Conservation (phyloP, 805 yeast genomes). For the Candida vartiovaarae region DNA sequence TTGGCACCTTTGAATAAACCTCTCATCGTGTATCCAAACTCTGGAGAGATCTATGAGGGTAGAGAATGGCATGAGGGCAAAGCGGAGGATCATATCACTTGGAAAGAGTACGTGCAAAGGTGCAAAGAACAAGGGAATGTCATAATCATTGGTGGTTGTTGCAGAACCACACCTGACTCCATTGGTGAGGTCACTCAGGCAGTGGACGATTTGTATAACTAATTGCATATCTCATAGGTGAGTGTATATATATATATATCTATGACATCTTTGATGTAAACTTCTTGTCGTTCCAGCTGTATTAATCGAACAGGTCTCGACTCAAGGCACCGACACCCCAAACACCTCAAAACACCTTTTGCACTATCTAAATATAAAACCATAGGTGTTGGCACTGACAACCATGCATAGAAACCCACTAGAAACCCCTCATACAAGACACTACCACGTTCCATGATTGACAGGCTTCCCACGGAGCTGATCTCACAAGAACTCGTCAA, state of each 20-base stretch:
- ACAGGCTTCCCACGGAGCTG: slow-evolving; percentile 19
- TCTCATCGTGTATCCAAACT: slow-evolving; percentile 63
- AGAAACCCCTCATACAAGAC: no score
- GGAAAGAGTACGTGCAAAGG: slow-evolving; percentile 32
- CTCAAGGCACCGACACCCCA: slow-evolving; percentile 2
- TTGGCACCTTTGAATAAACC: slow-evolving; percentile 26
- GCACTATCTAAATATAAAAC: not conserved
- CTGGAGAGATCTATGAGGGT: slow-evolving; percentile 59
- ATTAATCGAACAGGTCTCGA: no score
- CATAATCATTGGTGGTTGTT: slow-evolving; percentile 67
- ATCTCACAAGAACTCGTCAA: slow-evolving; percentile 13
- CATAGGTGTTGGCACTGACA: no score
- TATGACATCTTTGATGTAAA: no score
- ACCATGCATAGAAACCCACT: no score
- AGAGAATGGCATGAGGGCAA: slow-evolving; percentile 27
- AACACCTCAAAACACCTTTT: slow-evolving; percentile 1
- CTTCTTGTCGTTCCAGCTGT: no score
- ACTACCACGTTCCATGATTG: slow-evolving; percentile 7
- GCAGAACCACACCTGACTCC: slow-evolving; percentile 52
- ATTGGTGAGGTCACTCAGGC: slow-evolving; percentile 5
- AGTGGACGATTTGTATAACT: not conserved
- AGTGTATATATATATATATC: no score
- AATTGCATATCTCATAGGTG: no score
- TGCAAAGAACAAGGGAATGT: slow-evolving; percentile 35
- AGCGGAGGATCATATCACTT: slow-evolving; percentile 21